Base-by-base conservation (phyloP, 2,329 filamentous ascomycete genomes). In the Westerdykella sp. region DNA sequence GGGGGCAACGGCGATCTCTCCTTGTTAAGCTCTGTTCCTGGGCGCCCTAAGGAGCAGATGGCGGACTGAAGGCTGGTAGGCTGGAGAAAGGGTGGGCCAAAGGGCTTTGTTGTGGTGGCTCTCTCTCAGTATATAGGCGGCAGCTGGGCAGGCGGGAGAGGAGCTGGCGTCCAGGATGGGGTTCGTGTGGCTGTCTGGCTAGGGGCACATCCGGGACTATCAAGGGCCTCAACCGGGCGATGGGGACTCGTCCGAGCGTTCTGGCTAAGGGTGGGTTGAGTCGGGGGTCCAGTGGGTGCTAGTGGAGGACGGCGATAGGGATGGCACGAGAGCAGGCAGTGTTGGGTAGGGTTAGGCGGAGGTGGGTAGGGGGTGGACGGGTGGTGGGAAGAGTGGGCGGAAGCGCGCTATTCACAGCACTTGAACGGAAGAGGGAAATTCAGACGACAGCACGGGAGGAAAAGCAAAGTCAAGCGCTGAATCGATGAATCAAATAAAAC, bases 11-110 rank as follows among this genome's bases (percentile, higher is more conserved):
- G 66, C 70, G 71, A 73, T 73, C 70, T 35, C 54, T 54, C 68
- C 69, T 70, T 72, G 69, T 72, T 71, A 72, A 72, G 69, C 68
- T 70, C 66, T 66, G 64, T 64, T 66, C 61, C 64, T 67, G 69
- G 68, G 56, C 64, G 67, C 62, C 59, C 62, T 60, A 66, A 59
- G 51, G 64, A 4, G 18, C 63, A 63, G 64, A 70, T 67, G 70
- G 70, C 69, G 63, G 61, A 66, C 59, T 55, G 18, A 21, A 21
- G 18, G 18, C 4, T 21, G 18, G 18, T 21, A 21, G 18, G 18
- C 18, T 21, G 18, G 18, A 66, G 71, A 62, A 65, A 60, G 63
- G 60, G 66, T 65, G 60, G 53, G 58, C 58, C 55, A 57, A 62
- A 54, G 61, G 25, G 56, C 63, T 53, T 65, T 63, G 53, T 61